Conservation (phyloP, 805 yeast species). For the Ogataea parapolymorpha region DNA sequence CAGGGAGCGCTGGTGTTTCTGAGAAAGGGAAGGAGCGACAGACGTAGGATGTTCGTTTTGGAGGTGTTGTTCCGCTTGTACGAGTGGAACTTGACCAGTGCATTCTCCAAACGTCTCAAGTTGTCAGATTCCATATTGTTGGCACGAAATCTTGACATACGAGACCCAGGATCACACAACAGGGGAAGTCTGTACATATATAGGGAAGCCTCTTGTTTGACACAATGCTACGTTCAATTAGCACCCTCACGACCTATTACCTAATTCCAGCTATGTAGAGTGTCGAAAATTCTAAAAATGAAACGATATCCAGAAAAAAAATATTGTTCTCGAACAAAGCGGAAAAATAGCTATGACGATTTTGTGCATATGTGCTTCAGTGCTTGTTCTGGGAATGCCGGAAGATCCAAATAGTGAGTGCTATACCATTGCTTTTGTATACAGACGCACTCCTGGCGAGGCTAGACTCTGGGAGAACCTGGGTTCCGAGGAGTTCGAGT, state of each 20-base stretch:
- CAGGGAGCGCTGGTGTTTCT: constrained; percentile 24
- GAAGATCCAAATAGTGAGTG: constrained; percentile 1
- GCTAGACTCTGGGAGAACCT: constrained; percentile 13
- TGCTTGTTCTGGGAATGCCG: background rate
- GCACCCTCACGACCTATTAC: constrained; percentile 3
- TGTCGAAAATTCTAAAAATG: constrained; percentile 1
- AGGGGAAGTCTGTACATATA: background rate
- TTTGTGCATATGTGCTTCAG: background rate
- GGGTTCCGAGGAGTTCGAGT: constrained; percentile 19
- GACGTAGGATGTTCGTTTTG: constrained; percentile 47
- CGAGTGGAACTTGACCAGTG: constrained; percentile 42
- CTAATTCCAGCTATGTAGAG: constrained; percentile 3
- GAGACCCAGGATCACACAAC: background rate
- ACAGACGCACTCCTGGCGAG: constrained; percentile 7
- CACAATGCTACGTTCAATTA: constrained; percentile 2
- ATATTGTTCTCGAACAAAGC: background rate
- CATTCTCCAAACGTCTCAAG: constrained; percentile 35
- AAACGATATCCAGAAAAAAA: background rate
- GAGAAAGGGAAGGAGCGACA: constrained; percentile 44
- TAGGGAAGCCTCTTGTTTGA: constrained; percentile 1
- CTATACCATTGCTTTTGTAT: background rate
- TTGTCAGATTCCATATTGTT: constrained; percentile 1
- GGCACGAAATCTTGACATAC: constrained; percentile 1
- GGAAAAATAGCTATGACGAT: background rate
- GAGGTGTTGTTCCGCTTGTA: constrained; percentile 34